These are phyloP conservation scores for Hygrophorus pudorinus DNA, from an alignment of 768 basidiomycete genomes.

Conservation along the genomic window DNA sequence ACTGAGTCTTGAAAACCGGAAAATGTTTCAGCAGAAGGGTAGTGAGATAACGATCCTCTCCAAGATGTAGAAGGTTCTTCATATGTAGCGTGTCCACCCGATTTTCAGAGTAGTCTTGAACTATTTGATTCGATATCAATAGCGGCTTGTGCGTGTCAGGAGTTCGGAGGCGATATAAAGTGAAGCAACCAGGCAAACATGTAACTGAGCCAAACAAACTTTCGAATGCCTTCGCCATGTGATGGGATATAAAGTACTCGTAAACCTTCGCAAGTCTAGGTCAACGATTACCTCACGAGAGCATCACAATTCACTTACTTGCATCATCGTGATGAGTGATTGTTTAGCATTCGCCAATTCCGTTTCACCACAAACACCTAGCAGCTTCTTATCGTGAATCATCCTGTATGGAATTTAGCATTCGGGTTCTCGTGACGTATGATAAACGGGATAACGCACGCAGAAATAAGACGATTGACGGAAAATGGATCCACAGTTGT, in stretches of 20 bases:
- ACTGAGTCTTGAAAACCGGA: slow-evolving; percentile 89
- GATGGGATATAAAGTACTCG: slow-evolving; percentile 98
- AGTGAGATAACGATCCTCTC: slow-evolving; percentile 98
- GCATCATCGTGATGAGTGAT: slow-evolving; percentile 96
- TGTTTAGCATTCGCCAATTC: slow-evolving; percentile 88
- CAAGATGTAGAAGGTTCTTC: slow-evolving; percentile 96
- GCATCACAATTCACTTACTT: slow-evolving; percentile 33
- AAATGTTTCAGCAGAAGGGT: slow-evolving; percentile 95
- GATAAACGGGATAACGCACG: slow-evolving; percentile 33
- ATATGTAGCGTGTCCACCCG: slow-evolving; percentile 96
- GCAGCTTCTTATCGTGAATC: slow-evolving; percentile 91
- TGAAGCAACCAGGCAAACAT: slow-evolving; percentile 98
- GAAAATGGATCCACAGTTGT: slow-evolving; percentile 86
- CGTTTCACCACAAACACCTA: slow-evolving; percentile 96
- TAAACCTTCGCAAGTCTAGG: slow-evolving; percentile 52
- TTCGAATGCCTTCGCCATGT: slow-evolving; percentile 98
- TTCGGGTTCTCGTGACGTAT: slow-evolving; percentile 1
- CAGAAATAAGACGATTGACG: slow-evolving; percentile 84
- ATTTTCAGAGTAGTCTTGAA: slow-evolving; percentile 91
- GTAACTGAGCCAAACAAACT: slow-evolving; percentile 95
- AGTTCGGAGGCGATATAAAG: slow-evolving; percentile 89
- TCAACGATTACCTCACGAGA: not conserved
- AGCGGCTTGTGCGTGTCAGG: slow-evolving; percentile 94
- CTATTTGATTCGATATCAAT: slow-evolving; percentile 82
- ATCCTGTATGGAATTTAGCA: slow-evolving; percentile 48